These are phyloP conservation scores for Diplogelasinospora grovesii DNA, from an alignment of 495 filamentous ascomycete species.

Conservation along the genomic window DNA sequence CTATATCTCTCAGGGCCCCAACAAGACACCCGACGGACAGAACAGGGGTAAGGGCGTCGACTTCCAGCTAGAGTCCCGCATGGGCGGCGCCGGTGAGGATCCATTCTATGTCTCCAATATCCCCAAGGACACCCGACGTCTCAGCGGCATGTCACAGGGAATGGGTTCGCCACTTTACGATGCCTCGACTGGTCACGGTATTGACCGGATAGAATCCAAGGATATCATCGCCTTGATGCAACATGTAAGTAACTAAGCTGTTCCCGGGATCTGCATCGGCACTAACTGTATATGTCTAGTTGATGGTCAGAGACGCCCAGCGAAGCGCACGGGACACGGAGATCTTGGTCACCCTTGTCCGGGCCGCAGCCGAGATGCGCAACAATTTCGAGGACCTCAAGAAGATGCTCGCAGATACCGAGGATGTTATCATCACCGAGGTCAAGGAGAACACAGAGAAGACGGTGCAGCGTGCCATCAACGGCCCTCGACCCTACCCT, in stretches of 20 bases:
- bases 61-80: slow-evolving; percentile 48
- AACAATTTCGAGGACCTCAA: slow-evolving; percentile 97
- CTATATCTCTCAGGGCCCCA: slow-evolving; percentile 76
- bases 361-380: slow-evolving; percentile 94
- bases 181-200: slow-evolving; percentile 77
- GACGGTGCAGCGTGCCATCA: slow-evolving; percentile 70
- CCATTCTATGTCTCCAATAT: slow-evolving; percentile 50
- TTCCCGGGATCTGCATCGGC: slow-evolving; percentile 1
- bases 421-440: slow-evolving; percentile 73
- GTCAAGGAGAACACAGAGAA: slow-evolving; percentile 82
- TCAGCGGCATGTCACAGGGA: slow-evolving; percentile 87
- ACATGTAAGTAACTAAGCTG: slow-evolving; percentile 52
- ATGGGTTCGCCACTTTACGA: slow-evolving; percentile 88
- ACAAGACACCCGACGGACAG: slow-evolving; percentile 56
- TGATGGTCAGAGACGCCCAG: slow-evolving; percentile 95
- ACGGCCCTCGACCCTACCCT: slow-evolving; percentile 83
- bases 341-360: slow-evolving; percentile 88
- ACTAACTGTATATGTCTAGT: slow-evolving; percentile 50
- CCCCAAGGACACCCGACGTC: slow-evolving; percentile 56
- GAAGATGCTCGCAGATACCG: slow-evolving; percentile 78
- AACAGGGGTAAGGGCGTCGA: slow-evolving; percentile 52
- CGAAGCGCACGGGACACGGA: slow-evolving; percentile 95
- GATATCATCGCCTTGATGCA: slow-evolving; percentile 98
- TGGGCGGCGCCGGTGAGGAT: slow-evolving; percentile 50
- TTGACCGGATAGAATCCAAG: slow-evolving; percentile 91